Conservation (phyloP, 1,284 basidiomycete species). For the Xanthoconium separans region DNA sequence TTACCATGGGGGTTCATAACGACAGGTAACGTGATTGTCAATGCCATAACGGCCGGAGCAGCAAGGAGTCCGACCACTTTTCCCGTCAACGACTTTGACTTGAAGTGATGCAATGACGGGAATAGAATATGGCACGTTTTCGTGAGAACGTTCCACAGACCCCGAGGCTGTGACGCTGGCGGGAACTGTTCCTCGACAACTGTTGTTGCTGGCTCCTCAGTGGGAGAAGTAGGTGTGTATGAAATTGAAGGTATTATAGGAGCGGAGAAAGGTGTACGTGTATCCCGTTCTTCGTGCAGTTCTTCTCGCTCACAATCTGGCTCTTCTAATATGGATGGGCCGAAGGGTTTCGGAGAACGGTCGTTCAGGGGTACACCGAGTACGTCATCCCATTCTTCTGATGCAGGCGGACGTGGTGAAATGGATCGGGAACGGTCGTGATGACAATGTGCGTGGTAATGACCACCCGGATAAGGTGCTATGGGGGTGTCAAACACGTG, state of each 20-base stretch:
- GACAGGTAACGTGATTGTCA: conserved; percentile 92
- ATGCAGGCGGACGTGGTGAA: conserved; percentile 32
- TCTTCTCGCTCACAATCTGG: conserved; percentile 10
- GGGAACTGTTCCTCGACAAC: conserved; percentile 45
- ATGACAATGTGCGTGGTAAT: conserved; percentile 47
- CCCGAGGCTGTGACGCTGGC: conserved; percentile 42
- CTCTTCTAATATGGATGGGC: conserved; percentile 33
- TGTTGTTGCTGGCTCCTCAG: conserved; percentile 34
- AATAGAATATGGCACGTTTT: conserved; percentile 68
- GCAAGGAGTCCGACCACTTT: conserved; percentile 79
- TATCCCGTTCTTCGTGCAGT: conserved; percentile 14
- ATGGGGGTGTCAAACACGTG: conserved; percentile 66
- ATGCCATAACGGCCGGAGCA: conserved; percentile 79
- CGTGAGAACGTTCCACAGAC: conserved; percentile 39
- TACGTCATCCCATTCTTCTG: conserved; percentile 51
- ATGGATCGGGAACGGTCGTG: conserved; percentile 34
- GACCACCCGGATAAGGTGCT: conserved; percentile 71
- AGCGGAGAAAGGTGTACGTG: conserved; percentile 20
- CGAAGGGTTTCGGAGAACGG: conserved; percentile 35
- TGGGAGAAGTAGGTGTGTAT: conserved; percentile 57
- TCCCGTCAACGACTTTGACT: conserved; percentile 69
- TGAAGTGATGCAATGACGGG: conserved; percentile 81
- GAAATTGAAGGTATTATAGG: conserved; percentile 51
- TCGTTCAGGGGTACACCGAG: conserved; percentile 51
- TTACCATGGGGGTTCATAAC: conserved; percentile 66